These are phyloP conservation scores for Ophiocordyceps camponoti-leonardi DNA, from an alignment of 2,329 filamentous ascomycete species.

Conservation along the genomic window DNA sequence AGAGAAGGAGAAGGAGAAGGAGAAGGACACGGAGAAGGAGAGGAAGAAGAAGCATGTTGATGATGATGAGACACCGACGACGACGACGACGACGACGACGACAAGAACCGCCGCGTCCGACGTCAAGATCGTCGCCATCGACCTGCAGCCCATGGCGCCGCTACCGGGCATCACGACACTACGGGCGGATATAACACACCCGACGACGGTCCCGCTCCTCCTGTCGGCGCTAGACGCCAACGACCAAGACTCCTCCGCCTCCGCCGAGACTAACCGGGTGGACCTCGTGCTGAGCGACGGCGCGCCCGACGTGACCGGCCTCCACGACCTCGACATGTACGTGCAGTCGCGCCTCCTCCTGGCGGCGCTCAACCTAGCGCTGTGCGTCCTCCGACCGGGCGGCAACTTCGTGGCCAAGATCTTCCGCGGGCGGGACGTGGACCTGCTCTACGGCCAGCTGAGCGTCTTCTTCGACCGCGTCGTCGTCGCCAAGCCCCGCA, in stretches of 20 bases:
- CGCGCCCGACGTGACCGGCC: constrained; percentile 86
- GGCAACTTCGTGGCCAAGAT: constrained; percentile 98
- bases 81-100: neutral
- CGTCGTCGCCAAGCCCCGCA: constrained; percentile 81
- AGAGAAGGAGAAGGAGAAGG: constrained; percentile 4
- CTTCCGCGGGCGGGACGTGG: constrained; percentile 88
- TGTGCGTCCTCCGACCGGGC: constrained; percentile 81
- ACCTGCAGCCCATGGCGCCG: constrained; percentile 89
- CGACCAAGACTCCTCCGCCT: constrained; percentile 18
- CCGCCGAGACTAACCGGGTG: constrained; percentile 53
- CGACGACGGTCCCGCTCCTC: constrained; percentile 80
- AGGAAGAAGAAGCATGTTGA: neutral
- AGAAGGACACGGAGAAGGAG: neutral
- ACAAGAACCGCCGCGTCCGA: constrained; percentile 28
- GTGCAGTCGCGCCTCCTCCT: constrained; percentile 92
- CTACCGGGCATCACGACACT: constrained; percentile 84
- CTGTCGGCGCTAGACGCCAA: constrained; percentile 64
- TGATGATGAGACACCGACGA: neutral
- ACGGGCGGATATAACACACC: constrained; percentile 92
- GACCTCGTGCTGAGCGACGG: constrained; percentile 92
- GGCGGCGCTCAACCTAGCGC: constrained; percentile 79
- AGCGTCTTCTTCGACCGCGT: constrained; percentile 78
- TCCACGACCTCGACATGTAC: constrained; percentile 97
- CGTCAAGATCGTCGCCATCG: constrained; percentile 90
- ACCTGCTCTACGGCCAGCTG: constrained; percentile 83